Evolutionary conservation across 768 basidiomycete genomes (phyloP).

Genomic region (Suillus lakei): DNA sequence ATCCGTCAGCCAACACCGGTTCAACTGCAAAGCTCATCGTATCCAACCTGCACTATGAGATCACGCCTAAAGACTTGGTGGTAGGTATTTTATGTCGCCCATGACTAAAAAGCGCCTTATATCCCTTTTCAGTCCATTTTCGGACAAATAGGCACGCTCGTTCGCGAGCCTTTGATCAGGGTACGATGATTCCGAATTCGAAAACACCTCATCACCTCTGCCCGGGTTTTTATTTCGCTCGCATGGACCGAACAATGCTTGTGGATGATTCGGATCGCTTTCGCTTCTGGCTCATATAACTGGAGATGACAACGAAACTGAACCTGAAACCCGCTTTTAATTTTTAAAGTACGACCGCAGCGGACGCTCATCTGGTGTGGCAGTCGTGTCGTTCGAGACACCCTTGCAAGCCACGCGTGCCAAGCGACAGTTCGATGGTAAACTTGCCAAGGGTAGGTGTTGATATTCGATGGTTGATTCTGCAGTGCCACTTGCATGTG

Average conservation of each 20-base stretch:
- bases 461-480: not conserved
- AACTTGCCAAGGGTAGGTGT: conserved; percentile 79
- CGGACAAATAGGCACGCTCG: conserved; percentile 89
- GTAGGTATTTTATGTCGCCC: conserved; percentile 50
- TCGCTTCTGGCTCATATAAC: conserved; percentile 45
- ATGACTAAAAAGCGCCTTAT: conserved; percentile 11
- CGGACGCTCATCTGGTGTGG: conserved; percentile 87
- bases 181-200: conserved; percentile 72
- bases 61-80: conserved; percentile 85
- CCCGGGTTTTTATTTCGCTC: conserved; percentile 32
- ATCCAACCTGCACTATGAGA: conserved; percentile 90
- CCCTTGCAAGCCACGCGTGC: conserved; percentile 79
- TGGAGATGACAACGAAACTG: conserved; percentile 51
- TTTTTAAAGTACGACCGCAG: conserved; percentile 91
- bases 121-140: conserved; percentile 70
- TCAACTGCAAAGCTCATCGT: conserved; percentile 70
- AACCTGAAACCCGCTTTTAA: conserved; percentile 56
- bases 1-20: conserved; percentile 24
- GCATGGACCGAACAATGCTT: conserved; percentile 32
- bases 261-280: conserved; percentile 39
- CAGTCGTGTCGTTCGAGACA: conserved; percentile 80
- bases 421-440: conserved; percentile 84
- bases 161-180: conserved; percentile 92
- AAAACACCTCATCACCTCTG: conserved; percentile 37
- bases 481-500: not conserved